Base-by-base conservation (phyloP, 1,284 basidiomycete genomes). In the Amylostereum areolatum region DNA sequence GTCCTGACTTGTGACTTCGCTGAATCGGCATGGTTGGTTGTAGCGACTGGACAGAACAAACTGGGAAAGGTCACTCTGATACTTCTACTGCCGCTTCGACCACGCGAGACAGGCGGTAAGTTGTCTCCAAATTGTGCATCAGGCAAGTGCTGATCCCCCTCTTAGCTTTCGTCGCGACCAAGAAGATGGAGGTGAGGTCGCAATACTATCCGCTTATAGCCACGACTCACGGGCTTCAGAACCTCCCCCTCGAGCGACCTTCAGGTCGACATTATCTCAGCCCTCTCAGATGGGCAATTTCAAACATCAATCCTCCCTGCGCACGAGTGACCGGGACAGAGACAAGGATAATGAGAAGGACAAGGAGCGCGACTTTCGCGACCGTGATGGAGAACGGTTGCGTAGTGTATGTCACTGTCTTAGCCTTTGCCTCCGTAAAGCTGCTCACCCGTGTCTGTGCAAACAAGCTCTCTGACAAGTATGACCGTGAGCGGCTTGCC, bases 251-350 rank as follows among this genome's bases (percentile, higher is more conserved):
- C 75, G 87, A 47, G 77, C 83, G 28, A 75, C 81, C 5, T 90
- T 89, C 62, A 80, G 87, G 33, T 76, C 84, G 24, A 72, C 81
- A 11, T 71, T 86, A 44, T 78, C 85, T 33, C 88, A 91, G 58
- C 85, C 86, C 31, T 89, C 89, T 39, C 88, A 90, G 68, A 91
- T 91, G 88, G 89, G 89, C 47, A 90, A 89, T 62, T 91, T 90
- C 67, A 86, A 89, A 58, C 89, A 91, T 59, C 89, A 90, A 58
- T 86, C 89, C 25, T 67, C 85, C 55, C 18, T 18, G 18, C 85
- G 87, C 49, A 74, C 77, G 33, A 74, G 71, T 49, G 85, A 87
- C 62, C 77, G 82, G 34, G 83, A 83, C 56, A 69, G 78, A 47
- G 83, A 85, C 52, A 72, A 67, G 56, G 78, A 77, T 34, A 49